Evolutionary conservation across 805 yeast species (phyloP), one percentile per base, ranked within the genome.

Genomic region (Ogataea chonburiensis): DNA sequence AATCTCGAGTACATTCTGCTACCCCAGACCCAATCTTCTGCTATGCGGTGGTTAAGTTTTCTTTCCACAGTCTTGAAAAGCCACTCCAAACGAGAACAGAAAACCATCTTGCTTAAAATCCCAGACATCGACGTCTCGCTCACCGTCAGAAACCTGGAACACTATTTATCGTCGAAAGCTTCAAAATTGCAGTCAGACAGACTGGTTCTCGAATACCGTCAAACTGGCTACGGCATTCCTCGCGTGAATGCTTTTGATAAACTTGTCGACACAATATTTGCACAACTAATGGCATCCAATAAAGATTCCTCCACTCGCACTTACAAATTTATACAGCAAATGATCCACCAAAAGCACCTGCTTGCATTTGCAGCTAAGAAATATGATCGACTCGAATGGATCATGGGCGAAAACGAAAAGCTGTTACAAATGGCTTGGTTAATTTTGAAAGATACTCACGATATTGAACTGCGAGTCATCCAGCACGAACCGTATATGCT

Each of bases 371-470:
- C 73, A 47, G 79, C 81, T 68, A 77, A 77, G 41, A 65, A 74
- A 36, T 85, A 81, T 54, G 96, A 88, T 57, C 63, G 89, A 28
- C 53, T 88, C 6, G 93, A 86, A 47, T 81, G 87, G 86, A 51
- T 75, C 7, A 60, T 70, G 36, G 77, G 73, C 12, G 65, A 67
- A 15, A 61, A 60, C 23, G 66, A 69, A 27, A 53, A 64, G 14
- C 52, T 71, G 5, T 39, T 78, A 12, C 65, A 64, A 18, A 66
- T 71, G 7, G 59, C 66, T 3, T 66, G 72, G 65, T 66, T 65
- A 5, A 64, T 68, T 6, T 63, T 68, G 54, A 55, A 50, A 42
- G 58, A 55, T 39, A 67, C 73, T 7, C 77, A 75, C 50, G 68
- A 64, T 25, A 53, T 88, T n/a, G 91, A 88, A 52, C 56, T 83